These are phyloP conservation scores for Tolypocladium cylindrosporum DNA, from an alignment of 2,329 filamentous ascomycete genomes.

Conservation along the genomic window DNA sequence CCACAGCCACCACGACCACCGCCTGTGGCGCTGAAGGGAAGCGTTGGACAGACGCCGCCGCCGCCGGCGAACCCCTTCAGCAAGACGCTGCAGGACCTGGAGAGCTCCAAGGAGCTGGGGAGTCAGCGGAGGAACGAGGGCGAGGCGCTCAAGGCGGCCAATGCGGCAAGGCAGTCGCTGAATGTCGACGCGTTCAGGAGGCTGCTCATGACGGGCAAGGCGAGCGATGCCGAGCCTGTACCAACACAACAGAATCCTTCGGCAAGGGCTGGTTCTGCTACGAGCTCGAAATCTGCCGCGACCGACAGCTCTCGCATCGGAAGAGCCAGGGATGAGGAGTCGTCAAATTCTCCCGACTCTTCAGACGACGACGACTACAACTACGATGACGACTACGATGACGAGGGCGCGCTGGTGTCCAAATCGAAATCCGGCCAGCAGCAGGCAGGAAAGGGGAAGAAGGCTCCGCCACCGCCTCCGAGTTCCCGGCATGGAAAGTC, in stretches of 20 bases:
- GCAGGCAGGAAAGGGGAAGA: constrained; percentile 33
- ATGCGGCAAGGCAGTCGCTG: constrained; percentile 36
- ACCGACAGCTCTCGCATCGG: neutral
- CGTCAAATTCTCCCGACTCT: neutral
- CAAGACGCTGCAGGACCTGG: constrained; percentile 42
- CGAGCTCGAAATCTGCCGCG: neutral
- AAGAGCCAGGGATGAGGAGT: neutral
- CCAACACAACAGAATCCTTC: neutral
- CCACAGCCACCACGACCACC: constrained; percentile 8
- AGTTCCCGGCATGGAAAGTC: constrained; percentile 71
- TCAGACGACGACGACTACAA: constrained; percentile 2
- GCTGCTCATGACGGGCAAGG: constrained; percentile 63
- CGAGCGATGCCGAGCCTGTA: constrained; percentile 19
- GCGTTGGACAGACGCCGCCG: constrained; percentile 1
- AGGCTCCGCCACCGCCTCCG: constrained; percentile 60
- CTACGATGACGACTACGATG: neutral
- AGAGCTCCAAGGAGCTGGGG: constrained; percentile 23
- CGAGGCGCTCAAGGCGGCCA: constrained; percentile 20
- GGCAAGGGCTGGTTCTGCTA: neutral
- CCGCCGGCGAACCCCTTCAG: constrained; percentile 36
- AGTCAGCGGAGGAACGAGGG: constrained; percentile 19
- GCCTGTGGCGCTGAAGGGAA: neutral
- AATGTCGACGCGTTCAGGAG: constrained; percentile 73
- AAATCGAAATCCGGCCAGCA: neutral
- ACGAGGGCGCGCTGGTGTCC: neutral